Evolutionary conservation across 2,329 filamentous ascomycete species (phyloP).

Genomic region (Ophidiomyces ophidiicola): DNA sequence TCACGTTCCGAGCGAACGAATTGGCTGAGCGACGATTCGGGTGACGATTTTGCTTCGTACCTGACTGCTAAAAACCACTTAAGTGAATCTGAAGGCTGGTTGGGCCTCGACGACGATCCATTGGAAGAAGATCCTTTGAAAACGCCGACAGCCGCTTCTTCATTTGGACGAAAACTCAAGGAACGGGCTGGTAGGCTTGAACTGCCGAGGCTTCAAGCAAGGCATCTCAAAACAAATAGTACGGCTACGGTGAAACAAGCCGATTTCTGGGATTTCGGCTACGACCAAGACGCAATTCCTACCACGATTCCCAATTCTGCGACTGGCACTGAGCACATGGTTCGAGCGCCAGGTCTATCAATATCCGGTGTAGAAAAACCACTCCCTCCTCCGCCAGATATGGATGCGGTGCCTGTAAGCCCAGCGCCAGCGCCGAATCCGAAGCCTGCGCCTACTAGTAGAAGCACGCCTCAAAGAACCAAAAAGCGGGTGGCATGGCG

Average conservation of each 20-base stretch:
- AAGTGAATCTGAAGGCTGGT: slow-evolving; percentile 35
- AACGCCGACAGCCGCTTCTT: slow-evolving; percentile 25
- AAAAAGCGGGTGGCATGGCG: slow-evolving; percentile 66
- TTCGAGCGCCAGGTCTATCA: slow-evolving; percentile 3
- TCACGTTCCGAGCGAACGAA: slow-evolving; percentile 58
- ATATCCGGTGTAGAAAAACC: slow-evolving; percentile 13
- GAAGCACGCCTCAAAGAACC: slow-evolving; percentile 22
- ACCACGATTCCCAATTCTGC: slow-evolving; percentile 26
- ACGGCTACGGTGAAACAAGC: slow-evolving; percentile 34
- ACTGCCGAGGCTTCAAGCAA: slow-evolving; percentile 21
- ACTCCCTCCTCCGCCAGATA: slow-evolving; percentile 13
- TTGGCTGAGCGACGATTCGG: slow-evolving; percentile 71
- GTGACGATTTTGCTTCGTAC: slow-evolving; percentile 57
- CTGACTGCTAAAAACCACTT: slow-evolving; percentile 32
- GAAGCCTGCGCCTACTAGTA: slow-evolving; percentile 11
- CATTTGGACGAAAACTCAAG: slow-evolving; percentile 11
- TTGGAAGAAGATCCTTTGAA: slow-evolving; percentile 29
- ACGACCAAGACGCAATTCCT: slow-evolving; percentile 29
- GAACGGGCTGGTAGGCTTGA: slow-evolving; percentile 16
- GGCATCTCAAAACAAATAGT: slow-evolving; percentile 28
- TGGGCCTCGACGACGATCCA: slow-evolving; percentile 31
- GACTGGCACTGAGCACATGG: slow-evolving; percentile 12
- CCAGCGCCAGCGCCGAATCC: slow-evolving; percentile 14
- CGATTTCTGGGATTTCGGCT: slow-evolving; percentile 36
- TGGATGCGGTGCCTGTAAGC: slow-evolving; percentile 6